These are phyloP conservation scores for Logfia minima DNA, from an alignment of 129 eudicot genomes.

Conservation along the genomic window DNA sequence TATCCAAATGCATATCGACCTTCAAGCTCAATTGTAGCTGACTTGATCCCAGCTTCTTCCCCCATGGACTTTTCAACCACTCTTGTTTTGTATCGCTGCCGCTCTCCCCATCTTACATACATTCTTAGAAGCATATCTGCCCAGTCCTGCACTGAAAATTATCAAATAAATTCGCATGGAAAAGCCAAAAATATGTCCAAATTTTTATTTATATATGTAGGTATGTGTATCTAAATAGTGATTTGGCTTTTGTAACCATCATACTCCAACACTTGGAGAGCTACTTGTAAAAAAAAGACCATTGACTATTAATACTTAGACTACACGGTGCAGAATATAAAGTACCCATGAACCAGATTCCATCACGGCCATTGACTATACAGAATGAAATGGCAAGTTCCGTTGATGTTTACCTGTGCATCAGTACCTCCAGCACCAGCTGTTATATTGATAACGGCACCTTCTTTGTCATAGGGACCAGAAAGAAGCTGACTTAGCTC, in stretches of 20 bases:
- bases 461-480: conserved; percentile 94
- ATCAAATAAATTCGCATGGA: conserved; percentile 51
- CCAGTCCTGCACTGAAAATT: conserved; percentile 96
- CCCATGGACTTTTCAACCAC: conserved; percentile 91
- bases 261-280: no score
- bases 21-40: conserved; percentile 87
- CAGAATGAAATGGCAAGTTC: neutral
- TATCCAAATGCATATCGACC: conserved; percentile 95
- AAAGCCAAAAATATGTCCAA: neutral
- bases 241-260: neutral
- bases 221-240: neutral
- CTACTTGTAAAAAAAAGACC: no score
- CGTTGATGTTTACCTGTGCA: conserved; percentile 67
- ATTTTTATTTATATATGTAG: neutral
- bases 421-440: conserved; percentile 99
- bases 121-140: conserved; percentile 99
- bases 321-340: neutral
- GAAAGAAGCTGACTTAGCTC: conserved; percentile 93
- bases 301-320: neutral
- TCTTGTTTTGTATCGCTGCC: conserved; percentile 80
- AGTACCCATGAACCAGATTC: neutral
- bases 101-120: conserved; percentile 97
- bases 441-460: conserved; percentile 80
- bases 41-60: conserved; percentile 97
- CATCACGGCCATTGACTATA: neutral